Percentiles rank a stretch among this genome's conserved stretches.
These are phyloP conservation scores for Falciphora oryzae DNA, from an alignment of 2,329 filamentous ascomycete genomes.

Conservation along the genomic window DNA sequence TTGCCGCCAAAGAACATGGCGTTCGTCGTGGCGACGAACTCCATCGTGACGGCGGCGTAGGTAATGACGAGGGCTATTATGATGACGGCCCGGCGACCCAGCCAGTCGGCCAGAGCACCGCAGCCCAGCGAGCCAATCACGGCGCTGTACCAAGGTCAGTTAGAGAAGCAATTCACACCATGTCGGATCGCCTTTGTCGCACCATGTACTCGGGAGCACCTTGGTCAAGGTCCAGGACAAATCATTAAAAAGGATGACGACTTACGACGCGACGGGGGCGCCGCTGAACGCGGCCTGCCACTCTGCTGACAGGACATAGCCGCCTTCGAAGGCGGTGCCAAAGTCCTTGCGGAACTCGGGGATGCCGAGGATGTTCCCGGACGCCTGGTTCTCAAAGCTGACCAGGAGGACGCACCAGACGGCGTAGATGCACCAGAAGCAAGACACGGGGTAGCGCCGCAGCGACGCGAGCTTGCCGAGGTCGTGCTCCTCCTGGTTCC, in stretches of 20 bases:
- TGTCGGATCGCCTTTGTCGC: background rate
- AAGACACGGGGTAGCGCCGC: conserved; percentile 6
- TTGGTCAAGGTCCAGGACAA: background rate
- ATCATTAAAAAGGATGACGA: background rate
- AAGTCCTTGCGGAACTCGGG: conserved; percentile 36
- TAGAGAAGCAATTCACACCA: background rate
- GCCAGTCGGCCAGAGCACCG: conserved; percentile 26
- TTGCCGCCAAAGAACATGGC: conserved; percentile 32
- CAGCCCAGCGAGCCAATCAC: conserved; percentile 26
- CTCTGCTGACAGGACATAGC: conserved; percentile 28
- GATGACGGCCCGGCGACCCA: conserved; percentile 27
- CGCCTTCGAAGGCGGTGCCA: conserved; percentile 27
- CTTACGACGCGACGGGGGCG: conserved; percentile 25
- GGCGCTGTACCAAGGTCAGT: background rate
- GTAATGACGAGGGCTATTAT: conserved; percentile 25
- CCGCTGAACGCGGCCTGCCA: conserved; percentile 35
- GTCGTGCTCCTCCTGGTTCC: conserved; percentile 9
- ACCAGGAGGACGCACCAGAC: conserved; percentile 11
- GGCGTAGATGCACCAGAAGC: conserved; percentile 10
- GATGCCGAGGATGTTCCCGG: conserved; percentile 31
- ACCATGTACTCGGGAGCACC: too few relatives aligned
- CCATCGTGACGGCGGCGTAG: conserved; percentile 27
- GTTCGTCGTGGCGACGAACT: conserved; percentile 30
- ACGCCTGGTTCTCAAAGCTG: conserved; percentile 21
- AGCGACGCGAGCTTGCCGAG: conserved; percentile 7